Evolutionary conservation across 352 stramenopile genomes (phyloP), one percentile per base, ranked within the genome.

Genomic region (Phytopythium cucurbitacearum): DNA sequence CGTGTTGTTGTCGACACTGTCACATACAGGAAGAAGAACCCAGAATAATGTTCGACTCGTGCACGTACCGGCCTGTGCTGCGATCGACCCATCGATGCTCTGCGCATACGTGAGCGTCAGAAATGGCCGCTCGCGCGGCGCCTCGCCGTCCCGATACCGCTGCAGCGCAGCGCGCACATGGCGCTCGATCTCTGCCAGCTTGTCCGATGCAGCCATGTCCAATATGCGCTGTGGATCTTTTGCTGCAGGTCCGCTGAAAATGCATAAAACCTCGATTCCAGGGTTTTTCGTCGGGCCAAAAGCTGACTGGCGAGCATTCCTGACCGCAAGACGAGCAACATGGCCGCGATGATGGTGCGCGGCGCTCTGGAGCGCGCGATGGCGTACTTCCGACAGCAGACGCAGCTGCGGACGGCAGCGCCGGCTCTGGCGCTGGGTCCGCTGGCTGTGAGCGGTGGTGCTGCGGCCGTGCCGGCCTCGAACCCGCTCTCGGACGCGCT

Each of bases 101-200:
- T 97, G 88, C 40, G 88, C 88, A 52, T 96, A 97, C 9, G 86
- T 94, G 13, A 96, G 61, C 39, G 87, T 96, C 40, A 96, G 57
- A 33, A 84, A 79, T 3, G 82, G 77, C 41, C 68, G 42, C 16
- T 12, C 28, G 0, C 9, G 55, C n/a, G 15, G 8, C 46, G n/a
- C 38, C 44, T 37, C 38, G 21, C 2, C 28, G 46, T 15, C 51
- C 53, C 69, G 15, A 21, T 64, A 71, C 10, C 15, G 55, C 15
- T 67, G 51, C 21, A 65, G 59, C 34, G 64, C 69, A 32, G 51
- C 52, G 42, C 50, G 60, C n/a, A 81, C 59, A 11, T 64, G 52
- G 5, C 58, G 52, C 38, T 52, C 54, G 48, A 84, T 57, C 15
- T 60, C 37, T 48, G 35, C 40, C 16, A 82, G 53, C 52, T 65